phyloP scores from a whole-genome alignment of 495 filamentous ascomycete genomes.

The Hypomontagnella submonticulosa region DNA sequence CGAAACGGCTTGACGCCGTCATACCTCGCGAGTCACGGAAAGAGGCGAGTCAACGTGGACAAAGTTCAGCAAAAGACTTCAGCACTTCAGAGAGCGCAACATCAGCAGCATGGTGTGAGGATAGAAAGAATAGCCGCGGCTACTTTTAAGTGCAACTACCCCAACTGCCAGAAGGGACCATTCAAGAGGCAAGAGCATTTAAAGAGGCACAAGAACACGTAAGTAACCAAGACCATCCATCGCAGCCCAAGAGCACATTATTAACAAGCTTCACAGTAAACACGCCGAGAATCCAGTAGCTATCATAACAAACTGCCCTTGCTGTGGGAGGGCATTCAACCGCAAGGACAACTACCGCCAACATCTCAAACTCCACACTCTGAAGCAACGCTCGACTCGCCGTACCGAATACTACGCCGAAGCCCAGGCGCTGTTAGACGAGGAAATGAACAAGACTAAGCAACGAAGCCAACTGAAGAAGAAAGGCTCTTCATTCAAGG shows the following conservation, averaged over 20 bases:
- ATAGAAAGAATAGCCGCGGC: conserved; percentile 41
- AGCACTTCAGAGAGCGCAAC: conserved; percentile 49
- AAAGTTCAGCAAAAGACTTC: conserved; percentile 49
- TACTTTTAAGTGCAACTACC: conserved; percentile 46
- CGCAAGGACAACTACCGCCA: conserved; percentile 50
- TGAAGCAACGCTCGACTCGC: conserved; percentile 38
- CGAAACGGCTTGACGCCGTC: conserved; percentile 30
- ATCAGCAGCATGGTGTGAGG: conserved; percentile 23
- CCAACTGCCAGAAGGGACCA: conserved; percentile 54
- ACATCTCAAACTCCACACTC: conserved; percentile 55
- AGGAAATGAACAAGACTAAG: conserved; percentile 47
- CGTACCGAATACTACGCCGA: conserved; percentile 47
- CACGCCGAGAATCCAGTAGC: conserved; percentile 32
- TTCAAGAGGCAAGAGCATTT: conserved; percentile 74
- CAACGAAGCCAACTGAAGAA: conserved; percentile 39
- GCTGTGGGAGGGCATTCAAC: conserved; percentile 48
- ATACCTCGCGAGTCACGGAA: conserved; percentile 31
- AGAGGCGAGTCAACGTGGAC: conserved; percentile 42
- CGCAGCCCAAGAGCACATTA: background rate
- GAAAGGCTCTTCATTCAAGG: conserved; percentile 18
- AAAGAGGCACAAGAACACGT: conserved; percentile 71
- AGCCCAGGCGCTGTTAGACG: conserved; percentile 41
- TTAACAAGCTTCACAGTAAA: conserved; percentile 34
- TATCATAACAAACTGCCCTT: conserved; percentile 40
- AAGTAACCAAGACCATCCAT: conserved; percentile 48